Percentiles rank a stretch among this genome's conserved stretches.
These are phyloP conservation scores for Moniliophthora roreri DNA, from an alignment of 1,284 basidiomycete species.

Conservation along the genomic window DNA sequence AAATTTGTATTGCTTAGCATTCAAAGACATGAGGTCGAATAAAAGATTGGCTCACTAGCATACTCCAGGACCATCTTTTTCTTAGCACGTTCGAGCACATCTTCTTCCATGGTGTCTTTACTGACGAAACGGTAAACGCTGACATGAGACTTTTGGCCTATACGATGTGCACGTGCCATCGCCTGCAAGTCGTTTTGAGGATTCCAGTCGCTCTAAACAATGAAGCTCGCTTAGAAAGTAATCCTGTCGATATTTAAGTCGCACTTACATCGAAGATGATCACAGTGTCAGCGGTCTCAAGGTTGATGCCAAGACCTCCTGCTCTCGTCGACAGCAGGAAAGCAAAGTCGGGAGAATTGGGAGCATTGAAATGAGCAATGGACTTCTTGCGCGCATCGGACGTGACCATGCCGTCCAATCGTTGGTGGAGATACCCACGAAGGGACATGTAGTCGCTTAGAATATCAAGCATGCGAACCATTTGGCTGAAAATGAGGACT, in stretches of 20 bases:
- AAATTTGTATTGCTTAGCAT: constrained; percentile 8
- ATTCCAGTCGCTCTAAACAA: constrained; percentile 88
- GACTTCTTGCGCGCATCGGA: constrained; percentile 91
- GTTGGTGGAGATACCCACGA: constrained; percentile 92
- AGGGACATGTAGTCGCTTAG: constrained; percentile 95
- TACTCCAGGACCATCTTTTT: constrained; percentile 99
- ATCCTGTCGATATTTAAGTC: not conserved
- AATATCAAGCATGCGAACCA: constrained; percentile 99
- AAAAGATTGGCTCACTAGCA: constrained; percentile 72
- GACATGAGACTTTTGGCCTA: constrained; percentile 97
- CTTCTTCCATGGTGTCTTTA: constrained; percentile 99
- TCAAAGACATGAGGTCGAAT: constrained; percentile 10
- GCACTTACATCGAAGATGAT: constrained; percentile 94
- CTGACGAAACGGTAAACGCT: constrained; percentile 98
- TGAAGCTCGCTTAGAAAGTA: not conserved
- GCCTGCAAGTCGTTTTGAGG: constrained; percentile 99
- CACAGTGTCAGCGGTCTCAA: constrained; percentile 97
- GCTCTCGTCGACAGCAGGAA: constrained; percentile 97
- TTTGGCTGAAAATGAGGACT: constrained; percentile 98
- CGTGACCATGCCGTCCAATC: constrained; percentile 93
- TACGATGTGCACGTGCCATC: constrained; percentile 97
- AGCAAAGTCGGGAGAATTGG: constrained; percentile 93
- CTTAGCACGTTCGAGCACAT: constrained; percentile 96
- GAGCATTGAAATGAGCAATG: constrained; percentile 97
- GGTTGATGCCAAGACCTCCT: constrained; percentile 97